These are phyloP conservation scores for Spirogloea muscicola DNA, from an alignment of 139 green algal species.

Conservation along the genomic window DNA sequence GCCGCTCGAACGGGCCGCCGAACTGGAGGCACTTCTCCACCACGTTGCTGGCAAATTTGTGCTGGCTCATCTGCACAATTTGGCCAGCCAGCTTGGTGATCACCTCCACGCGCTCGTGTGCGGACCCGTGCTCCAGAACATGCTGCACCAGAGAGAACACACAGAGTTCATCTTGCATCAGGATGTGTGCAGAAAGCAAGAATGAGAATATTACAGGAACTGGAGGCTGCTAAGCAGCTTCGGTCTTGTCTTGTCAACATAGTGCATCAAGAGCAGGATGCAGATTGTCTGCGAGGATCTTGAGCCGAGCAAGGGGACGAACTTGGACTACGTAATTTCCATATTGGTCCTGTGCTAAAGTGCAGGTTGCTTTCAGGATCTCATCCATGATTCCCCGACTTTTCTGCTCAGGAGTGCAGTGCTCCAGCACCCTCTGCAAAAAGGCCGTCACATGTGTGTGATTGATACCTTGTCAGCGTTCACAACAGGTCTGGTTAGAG, in stretches of 20 bases:
- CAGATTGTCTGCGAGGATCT: too few relatives aligned
- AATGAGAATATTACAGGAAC: too few relatives aligned
- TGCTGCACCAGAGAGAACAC: too few relatives aligned
- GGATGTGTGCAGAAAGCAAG: too few relatives aligned
- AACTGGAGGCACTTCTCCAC: conserved; percentile 83
- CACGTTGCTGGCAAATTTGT: conserved; percentile 96
- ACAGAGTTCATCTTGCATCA: too few relatives aligned
- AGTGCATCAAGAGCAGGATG: too few relatives aligned
- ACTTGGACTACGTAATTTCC: conserved; percentile 88
- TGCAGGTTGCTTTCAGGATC: conserved; percentile 45
- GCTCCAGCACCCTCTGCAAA: conserved; percentile 75
- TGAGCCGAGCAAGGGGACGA: too few relatives aligned
- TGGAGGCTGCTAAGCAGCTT: too few relatives aligned
- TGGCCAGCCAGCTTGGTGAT: conserved; percentile 56
- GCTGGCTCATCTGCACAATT: conserved; percentile 66
- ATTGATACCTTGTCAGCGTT: too few relatives aligned
- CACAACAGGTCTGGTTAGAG: too few relatives aligned
- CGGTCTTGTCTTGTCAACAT: too few relatives aligned
- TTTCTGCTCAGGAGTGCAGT: conserved; percentile 66
- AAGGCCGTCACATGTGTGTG: too few relatives aligned
- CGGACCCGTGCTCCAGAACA: conserved; percentile 41
- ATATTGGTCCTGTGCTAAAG: conserved; percentile 79
- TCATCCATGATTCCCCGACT: conserved; percentile 54
- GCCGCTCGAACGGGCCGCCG: conserved; percentile 54
- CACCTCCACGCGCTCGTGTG: conserved; percentile 48